These are phyloP conservation scores for Spinellus fusiger DNA, from an alignment of 192 early-diverging fungal genomes.

Conservation along the genomic window DNA sequence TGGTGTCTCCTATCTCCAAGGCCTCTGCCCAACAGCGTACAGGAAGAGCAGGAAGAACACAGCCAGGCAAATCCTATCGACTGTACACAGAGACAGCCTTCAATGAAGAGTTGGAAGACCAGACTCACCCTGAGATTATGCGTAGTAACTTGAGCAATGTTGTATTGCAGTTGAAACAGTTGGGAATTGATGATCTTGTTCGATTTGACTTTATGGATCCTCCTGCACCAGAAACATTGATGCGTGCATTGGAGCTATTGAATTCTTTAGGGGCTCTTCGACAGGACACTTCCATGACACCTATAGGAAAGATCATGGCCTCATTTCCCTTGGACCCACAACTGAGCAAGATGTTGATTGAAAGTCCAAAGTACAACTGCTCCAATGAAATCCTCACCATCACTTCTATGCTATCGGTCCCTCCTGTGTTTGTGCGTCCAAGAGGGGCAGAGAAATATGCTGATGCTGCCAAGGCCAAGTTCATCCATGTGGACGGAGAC, in stretches of 20 bases:
- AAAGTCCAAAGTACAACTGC: conserved; percentile 75
- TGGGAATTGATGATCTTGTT: conserved; percentile 93
- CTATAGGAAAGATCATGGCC: conserved; percentile 75
- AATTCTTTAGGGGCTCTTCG: conserved; percentile 91
- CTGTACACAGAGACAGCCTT: conserved; percentile 97
- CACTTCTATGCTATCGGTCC: conserved; percentile 86
- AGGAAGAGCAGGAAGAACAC: conserved; percentile 93
- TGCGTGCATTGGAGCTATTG: conserved; percentile 92
- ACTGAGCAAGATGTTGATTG: conserved; percentile 86
- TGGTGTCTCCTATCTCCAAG: conserved; percentile 89
- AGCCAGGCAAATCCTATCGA: conserved; percentile 94
- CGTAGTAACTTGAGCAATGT: conserved; percentile 90
- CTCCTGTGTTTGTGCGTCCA: conserved; percentile 84
- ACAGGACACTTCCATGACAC: conserved; percentile 90
- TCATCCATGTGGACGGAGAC: conserved; percentile 91
- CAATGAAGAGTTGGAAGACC: conserved; percentile 85
- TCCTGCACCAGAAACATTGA: conserved; percentile 94
- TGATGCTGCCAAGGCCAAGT: conserved; percentile 84
- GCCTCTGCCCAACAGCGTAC: conserved; percentile 93
- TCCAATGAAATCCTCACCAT: conserved; percentile 93
- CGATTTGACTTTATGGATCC: conserved; percentile 99
- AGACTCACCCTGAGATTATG: conserved; percentile 97
- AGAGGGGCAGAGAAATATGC: conserved; percentile 79
- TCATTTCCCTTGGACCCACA: conserved; percentile 97
- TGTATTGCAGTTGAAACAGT: conserved; percentile 93